Percentiles rank a stretch among this genome's conserved stretches.
Conservation (phyloP, 129 eudicot genomes). For the Lactuca sativa region DNA sequence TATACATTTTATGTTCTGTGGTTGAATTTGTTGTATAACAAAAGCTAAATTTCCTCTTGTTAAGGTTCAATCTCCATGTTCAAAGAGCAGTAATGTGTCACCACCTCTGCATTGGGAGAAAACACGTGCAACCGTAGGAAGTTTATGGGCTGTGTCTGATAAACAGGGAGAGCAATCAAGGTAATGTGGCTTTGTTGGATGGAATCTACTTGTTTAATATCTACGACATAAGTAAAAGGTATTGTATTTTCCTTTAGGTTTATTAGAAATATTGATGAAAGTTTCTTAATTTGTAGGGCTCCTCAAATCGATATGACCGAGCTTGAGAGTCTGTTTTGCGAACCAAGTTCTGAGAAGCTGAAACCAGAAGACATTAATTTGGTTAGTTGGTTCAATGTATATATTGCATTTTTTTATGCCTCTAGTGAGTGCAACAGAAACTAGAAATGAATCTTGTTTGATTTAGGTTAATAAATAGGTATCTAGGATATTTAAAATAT, state of each 20-base stretch:
- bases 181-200: constrained; percentile 21
- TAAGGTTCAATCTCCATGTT: no score
- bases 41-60: no score
- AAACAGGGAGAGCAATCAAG: constrained; percentile 57
- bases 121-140: constrained; percentile 14
- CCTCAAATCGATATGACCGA: constrained; percentile 74
- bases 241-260: no score
- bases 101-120: no score
- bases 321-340: constrained; percentile 63
- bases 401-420: constrained; percentile 32
- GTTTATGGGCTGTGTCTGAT: constrained; percentile 72
- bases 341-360: constrained; percentile 52
- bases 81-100: constrained; percentile 1
- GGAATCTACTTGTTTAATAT: no score
- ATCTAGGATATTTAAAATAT: no score
- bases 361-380: not conserved
- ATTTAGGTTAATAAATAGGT: no score
- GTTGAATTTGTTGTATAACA: no score
- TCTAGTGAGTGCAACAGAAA: no score
- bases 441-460: no score
- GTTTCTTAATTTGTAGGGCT: constrained; percentile 42
- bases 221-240: not conserved
- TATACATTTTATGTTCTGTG: no score
- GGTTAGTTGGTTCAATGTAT: constrained; percentile 41
- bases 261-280: not conserved